Base-by-base conservation (phyloP, 2,329 filamentous ascomycete genomes). In the Hansfordia pulvinata region DNA sequence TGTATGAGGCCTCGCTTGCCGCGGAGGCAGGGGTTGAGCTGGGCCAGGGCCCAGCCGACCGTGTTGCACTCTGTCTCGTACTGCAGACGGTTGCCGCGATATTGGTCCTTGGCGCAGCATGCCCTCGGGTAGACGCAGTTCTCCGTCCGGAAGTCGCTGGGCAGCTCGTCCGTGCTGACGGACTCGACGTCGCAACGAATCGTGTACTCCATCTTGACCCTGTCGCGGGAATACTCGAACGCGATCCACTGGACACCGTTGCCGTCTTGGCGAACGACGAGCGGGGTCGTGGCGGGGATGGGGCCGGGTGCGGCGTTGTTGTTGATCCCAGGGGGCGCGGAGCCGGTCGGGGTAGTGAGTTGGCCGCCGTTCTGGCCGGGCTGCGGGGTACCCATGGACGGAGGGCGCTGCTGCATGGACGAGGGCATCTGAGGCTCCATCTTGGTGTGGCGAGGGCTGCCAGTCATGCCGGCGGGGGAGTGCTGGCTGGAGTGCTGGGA, bases 61-160 rank as follows among this genome's bases (percentile, higher is more conserved):
- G 85, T 84, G 57, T 98, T 98, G 66, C 90, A 98, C 58, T 98
- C 90, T 10, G 84, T 94, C 61, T 98, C 90, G 53, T 98, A 98
- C 40, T 90, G 81, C 39, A 94, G 60, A 10, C 90, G 78, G 52
- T 98, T 98, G 34, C 90, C 90, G 33, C 86, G 79, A 62, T 98
- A 98, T 49, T 93, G 80, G 32, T 96, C 88, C 55, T 96, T 96
- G 39, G 75, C 72, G 53, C 85, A 93, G 62, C 86, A 94, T 4
- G 90, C 90, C 33, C 90, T 74, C 3, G 90, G 90, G 48, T 96
- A 98, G 10, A 98, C 90, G 50, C 90, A 96, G 58, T 98, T 98
- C 51, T 94, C 88, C 7, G 83, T 83, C 63, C 93, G 96, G 68
- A 96, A 96, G 37, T 96, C 88, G 36, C 72, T 63, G 23, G 72